Conservation (phyloP, 352 stramenopile genomes). For the Phytophthora meadii region DNA sequence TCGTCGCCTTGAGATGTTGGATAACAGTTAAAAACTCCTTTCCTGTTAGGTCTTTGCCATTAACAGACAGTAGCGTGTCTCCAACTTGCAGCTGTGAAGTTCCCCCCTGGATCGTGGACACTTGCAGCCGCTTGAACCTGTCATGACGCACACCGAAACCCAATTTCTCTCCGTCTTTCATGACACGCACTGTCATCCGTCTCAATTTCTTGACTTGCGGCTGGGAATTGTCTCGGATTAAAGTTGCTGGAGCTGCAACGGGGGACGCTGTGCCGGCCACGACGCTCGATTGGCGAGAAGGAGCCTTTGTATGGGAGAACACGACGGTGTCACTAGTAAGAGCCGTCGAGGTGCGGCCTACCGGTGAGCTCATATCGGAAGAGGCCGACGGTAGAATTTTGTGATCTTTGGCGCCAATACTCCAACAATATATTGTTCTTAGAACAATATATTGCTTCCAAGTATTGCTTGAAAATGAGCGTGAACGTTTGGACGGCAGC, state of each 20-base stretch:
- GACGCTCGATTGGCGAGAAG: constrained; percentile 43
- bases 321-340: constrained; percentile 69
- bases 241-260: constrained; percentile 1
- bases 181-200: constrained; percentile 50
- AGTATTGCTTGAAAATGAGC: constrained; percentile 9
- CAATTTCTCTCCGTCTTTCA: constrained; percentile 62
- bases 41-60: constrained; percentile 56
- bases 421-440: not conserved
- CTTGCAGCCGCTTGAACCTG: constrained; percentile 51
- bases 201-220: constrained; percentile 28
- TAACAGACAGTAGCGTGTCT: constrained; percentile 76
- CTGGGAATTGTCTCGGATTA: constrained; percentile 4
- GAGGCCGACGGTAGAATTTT: not conserved
- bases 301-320: constrained; percentile 65
- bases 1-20: constrained; percentile 62
- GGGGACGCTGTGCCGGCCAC: constrained; percentile 24
- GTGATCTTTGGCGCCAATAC: constrained; percentile 1
- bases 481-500: constrained; percentile 69
- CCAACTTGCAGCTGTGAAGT: constrained; percentile 56
- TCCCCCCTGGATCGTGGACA: constrained; percentile 60
- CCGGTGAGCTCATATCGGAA: not conserved
- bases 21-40: constrained; percentile 65
- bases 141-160: constrained; percentile 80
- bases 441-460: not conserved
- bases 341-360: too few species aligned